These are phyloP conservation scores for Mitragyna speciosa DNA, from an alignment of 257 asterid genomes.

Conservation along the genomic window DNA sequence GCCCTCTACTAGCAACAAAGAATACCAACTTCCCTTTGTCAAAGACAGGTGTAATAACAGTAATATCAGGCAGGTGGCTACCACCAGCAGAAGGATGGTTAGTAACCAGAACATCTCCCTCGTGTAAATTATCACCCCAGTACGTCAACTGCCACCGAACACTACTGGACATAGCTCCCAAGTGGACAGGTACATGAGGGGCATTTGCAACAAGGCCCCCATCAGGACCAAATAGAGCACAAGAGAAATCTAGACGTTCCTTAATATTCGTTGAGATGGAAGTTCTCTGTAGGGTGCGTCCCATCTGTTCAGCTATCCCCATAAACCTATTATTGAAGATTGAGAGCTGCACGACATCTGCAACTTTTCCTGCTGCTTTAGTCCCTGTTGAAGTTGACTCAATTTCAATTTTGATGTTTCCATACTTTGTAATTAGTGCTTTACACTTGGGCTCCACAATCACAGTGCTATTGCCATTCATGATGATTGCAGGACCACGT, in stretches of 20 bases:
- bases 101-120: slow-evolving; percentile 92
- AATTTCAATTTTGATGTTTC: slow-evolving; percentile 76
- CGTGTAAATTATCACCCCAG: slow-evolving; percentile 75
- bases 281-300: slow-evolving; percentile 93
- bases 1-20: slow-evolving; percentile 96
- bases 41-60: slow-evolving; percentile 89
- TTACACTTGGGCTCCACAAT: slow-evolving; percentile 82
- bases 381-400: slow-evolving; percentile 35
- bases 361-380: slow-evolving; percentile 63
- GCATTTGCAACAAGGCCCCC: slow-evolving; percentile 98
- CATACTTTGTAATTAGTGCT: slow-evolving; percentile 67
- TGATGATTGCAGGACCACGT: slow-evolving; percentile 78
- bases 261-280: slow-evolving; percentile 93
- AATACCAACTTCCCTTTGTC: slow-evolving; percentile 67
- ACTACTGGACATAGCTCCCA: slow-evolving; percentile 99
- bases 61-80: slow-evolving; percentile 93
- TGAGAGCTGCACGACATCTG: slow-evolving; percentile 95
- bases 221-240: slow-evolving; percentile 94
- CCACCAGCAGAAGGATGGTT: slow-evolving; percentile 98
- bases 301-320: slow-evolving; percentile 99
- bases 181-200: slow-evolving; percentile 97
- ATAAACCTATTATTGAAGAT: slow-evolving; percentile 91
- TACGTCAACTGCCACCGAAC: slow-evolving; percentile 84
- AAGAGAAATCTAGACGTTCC: slow-evolving; percentile 93
- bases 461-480: slow-evolving; percentile 96